Evolutionary conservation across 257 asterid species (phyloP), one percentile per base, ranked within the genome.

Genomic region (Perilla frutescens): DNA sequence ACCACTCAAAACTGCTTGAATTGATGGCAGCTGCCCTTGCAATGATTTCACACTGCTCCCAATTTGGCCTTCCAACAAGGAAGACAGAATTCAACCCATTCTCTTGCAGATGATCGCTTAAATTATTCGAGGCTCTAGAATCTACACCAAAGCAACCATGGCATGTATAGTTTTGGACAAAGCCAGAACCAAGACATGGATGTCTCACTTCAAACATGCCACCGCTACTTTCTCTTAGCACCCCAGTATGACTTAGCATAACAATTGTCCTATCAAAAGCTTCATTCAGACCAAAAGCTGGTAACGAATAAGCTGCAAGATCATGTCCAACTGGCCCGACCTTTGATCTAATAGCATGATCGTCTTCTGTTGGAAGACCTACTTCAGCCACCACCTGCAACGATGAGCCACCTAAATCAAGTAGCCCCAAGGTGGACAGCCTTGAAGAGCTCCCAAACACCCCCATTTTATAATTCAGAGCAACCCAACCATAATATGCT

Each of bases 381-480:
- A 81, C 84, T 81, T 91, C 92, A 20, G 88, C 82, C 70, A 90
- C 97, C 69, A 91, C 87, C 77, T 91, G 97, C 84, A 91, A 84
- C 1, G 97, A 90, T 0, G 97, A 91, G 61, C 97, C 96, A 55
- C 97, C 97, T 71, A 91, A 81, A 84, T 91, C 97, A 44, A 91
- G 93, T 75, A 91, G 95, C 57, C 96, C 96, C 73, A 90, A 79
- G 3, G 93, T 84, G 60, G 86, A 65, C 4, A 68, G 8, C 76
- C 77, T 83, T 8, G 82, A 80, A 7, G 84, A 53, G 63, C 81
- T 83, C 43, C 79, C 68, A 34, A 90, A 83, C 40, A 82, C 50
- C 32, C 96, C 87, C 91, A 86, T 84, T 77, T 83, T 86, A 68
- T 81, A 91, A 62, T 91, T 91, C 81, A 91, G 70, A 0, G 93